Evolutionary conservation across 2,329 filamentous ascomycete genomes (phyloP).

Genomic region (Alternaria tenuissima): DNA sequence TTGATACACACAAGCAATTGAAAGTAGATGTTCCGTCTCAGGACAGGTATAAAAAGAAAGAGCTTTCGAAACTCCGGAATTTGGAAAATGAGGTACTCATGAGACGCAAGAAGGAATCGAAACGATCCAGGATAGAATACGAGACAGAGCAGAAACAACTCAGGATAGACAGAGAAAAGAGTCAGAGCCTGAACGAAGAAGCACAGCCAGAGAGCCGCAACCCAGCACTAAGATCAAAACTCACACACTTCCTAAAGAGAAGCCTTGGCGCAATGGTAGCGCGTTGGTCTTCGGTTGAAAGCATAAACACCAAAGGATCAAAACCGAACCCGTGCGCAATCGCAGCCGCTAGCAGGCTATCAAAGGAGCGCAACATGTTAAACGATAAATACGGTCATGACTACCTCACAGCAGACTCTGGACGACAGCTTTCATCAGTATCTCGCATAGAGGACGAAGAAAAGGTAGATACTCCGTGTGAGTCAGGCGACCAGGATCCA

Average conservation of each 20-base stretch:
- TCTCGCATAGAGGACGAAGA: not conserved
- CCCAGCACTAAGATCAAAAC: not conserved
- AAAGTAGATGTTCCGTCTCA: not conserved
- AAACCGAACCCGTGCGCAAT: not conserved
- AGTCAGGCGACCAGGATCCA: not conserved
- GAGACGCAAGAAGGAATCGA: too few species aligned
- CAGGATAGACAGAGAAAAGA: not conserved
- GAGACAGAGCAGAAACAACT: not conserved
- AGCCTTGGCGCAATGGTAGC: too few species aligned
- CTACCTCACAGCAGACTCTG: not conserved
- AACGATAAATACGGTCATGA: not conserved
- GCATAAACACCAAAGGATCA: too few species aligned
- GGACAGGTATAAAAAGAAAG: not conserved
- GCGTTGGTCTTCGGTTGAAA: too few species aligned
- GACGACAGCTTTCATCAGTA: not conserved
- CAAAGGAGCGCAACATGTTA: not conserved
- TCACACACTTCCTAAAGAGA: too few species aligned
- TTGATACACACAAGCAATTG: constrained; percentile 23
- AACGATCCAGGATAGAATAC: not conserved
- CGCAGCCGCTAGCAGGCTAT: not conserved
- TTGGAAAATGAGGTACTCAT: not conserved
- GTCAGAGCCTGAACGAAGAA: not conserved
- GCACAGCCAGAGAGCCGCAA: not conserved
- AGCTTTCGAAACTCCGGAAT: not conserved
- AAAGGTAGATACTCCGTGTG: not conserved